Evolutionary conservation across 257 asterid genomes (phyloP).

Genomic region (Coffea eugenioides): DNA sequence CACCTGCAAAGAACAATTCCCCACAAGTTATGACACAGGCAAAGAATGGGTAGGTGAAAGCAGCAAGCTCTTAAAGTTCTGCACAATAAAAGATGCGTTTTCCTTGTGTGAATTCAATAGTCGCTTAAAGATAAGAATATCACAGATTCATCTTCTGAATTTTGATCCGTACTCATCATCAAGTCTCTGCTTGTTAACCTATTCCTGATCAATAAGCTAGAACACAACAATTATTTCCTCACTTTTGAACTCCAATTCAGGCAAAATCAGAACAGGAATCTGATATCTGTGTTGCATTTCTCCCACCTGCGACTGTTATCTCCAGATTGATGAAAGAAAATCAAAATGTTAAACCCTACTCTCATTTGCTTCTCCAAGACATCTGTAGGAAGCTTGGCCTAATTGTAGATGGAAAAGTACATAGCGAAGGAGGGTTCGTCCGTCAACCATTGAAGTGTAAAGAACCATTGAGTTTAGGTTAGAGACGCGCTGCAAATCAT

Average conservation of each 20-base stretch:
- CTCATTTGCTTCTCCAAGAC: background rate
- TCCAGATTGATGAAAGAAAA: background rate
- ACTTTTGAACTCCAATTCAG: too few relatives aligned
- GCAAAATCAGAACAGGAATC: too few relatives aligned
- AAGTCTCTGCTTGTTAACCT: background rate
- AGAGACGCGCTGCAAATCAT: background rate
- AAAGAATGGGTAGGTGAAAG: background rate
- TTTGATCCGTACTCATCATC: background rate
- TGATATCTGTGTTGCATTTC: background rate
- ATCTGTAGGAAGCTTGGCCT: background rate
- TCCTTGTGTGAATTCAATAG: background rate
- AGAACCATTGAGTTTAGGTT: background rate
- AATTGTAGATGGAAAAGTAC: background rate
- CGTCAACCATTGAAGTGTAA: too few relatives aligned
- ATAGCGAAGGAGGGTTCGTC: background rate
- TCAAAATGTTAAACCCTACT: background rate
- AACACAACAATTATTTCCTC: background rate
- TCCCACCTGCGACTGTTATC: background rate
- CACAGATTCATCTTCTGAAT: background rate
- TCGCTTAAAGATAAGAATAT: background rate
- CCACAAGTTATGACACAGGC: slow-evolving; percentile 3
- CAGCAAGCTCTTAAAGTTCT: background rate
- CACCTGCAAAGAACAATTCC: slow-evolving; percentile 35
- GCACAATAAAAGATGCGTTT: background rate
- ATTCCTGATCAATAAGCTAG: background rate